Base-by-base conservation (phyloP, 768 basidiomycete genomes). In the Candolleomyces efflorescens region DNA sequence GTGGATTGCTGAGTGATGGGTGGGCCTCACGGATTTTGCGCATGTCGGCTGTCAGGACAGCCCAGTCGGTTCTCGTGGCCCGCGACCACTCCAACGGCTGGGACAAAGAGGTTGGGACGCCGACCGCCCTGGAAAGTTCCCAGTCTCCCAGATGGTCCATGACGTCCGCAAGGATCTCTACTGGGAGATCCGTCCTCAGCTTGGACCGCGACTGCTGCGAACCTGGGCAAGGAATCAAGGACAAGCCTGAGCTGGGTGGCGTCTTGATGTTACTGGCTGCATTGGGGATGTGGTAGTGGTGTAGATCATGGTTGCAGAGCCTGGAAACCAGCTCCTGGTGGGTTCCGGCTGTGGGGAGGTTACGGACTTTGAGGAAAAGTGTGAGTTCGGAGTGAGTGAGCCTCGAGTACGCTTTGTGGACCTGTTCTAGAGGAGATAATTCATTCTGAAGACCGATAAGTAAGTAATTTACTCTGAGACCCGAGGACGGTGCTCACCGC, bases 131-230 rank as follows among this genome's bases (percentile, higher is more conserved):
- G 12, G 86, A 77, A 9, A 95, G 83, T 63, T 93, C 89, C 90
- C 92, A 95, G 68, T 92, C 87, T 13, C 87, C 89, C 9, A 91
- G 69, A 62, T 87, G 82, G 58, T 92, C 88, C 70, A 92, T 70
- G 59, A 92, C 90, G 51, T 87, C 82, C 10, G 87, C 85, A 24
- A 92, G 69, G 41, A 93, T 80, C 68, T 93, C 91, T 54, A 86
- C 76, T 0, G 90, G 90, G 36, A 93, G 79, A 68, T 88, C 85
- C 32, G 82, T 82, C 0, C 72, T 68, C 60, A 53, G 26, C 27
- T 65, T 68, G n/a, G 71, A 70, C 53, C 68, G 75, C 68, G 46
- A 48, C 62, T 66, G 59, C 15, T 45, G 15, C 20, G 53, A 20
- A n/a, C 72, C 60, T 52, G 36, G 13, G 32, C 18, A 22, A 18